These are phyloP conservation scores for Pythium phragmiticola DNA, from an alignment of 352 stramenopile genomes.

Conservation along the genomic window DNA sequence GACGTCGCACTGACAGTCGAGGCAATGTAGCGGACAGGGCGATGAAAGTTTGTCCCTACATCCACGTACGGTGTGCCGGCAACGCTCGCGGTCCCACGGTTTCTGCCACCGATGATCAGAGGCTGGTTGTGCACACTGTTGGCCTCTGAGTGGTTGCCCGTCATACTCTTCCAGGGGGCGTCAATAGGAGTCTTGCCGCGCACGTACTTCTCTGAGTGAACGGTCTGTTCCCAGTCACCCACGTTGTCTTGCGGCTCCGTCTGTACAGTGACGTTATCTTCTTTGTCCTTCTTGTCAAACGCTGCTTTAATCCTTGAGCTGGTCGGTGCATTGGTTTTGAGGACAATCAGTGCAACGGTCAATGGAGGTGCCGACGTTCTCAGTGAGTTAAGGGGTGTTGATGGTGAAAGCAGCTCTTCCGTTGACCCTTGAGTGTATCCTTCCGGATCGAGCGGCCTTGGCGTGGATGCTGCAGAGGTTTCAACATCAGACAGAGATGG, in stretches of 20 bases:
- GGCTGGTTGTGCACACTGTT: conserved; percentile 14
- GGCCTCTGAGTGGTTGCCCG: conserved; percentile 11
- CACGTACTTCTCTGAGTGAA: conserved; percentile 20
- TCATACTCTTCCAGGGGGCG: conserved; percentile 16
- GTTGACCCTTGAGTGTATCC: background rate
- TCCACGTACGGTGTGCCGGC: conserved; percentile 38
- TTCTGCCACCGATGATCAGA: conserved; percentile 53
- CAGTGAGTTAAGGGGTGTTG: background rate
- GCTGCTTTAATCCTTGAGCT: background rate
- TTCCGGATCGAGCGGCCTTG: background rate
- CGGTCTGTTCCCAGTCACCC: conserved; percentile 12
- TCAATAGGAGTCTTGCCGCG: conserved; percentile 24
- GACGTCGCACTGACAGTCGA: conserved; percentile 54
- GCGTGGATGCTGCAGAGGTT: background rate
- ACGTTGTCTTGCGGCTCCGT: background rate
- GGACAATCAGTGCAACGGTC: conserved; percentile 4
- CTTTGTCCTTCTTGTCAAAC: conserved; percentile 1
- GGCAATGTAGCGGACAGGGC: conserved; percentile 49
- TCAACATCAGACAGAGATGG: background rate
- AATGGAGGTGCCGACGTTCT: background rate
- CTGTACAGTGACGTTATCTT: background rate
- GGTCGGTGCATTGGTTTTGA: conserved; percentile 12
- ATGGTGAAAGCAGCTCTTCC: background rate
- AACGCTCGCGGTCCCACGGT: conserved; percentile 43
- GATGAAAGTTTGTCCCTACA: conserved; percentile 41